phyloP scores from a whole-genome alignment of 2,329 filamentous ascomycete genomes.

The Trichophyton mentagrophytes region DNA sequence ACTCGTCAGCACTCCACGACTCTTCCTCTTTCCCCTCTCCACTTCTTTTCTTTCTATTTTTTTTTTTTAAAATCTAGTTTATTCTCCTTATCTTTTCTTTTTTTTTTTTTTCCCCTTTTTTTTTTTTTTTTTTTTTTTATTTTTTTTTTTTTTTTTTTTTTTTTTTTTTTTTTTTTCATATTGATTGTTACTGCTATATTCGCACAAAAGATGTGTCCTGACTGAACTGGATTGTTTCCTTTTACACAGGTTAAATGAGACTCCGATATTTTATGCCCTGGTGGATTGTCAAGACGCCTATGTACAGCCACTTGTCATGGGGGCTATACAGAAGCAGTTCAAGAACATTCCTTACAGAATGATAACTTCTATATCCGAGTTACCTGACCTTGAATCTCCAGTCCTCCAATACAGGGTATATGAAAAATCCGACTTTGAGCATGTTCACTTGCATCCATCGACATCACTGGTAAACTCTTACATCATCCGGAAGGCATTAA shows the following conservation, averaged over 20 bases:
- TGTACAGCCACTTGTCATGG: slow-evolving; percentile 71
- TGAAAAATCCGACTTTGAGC: slow-evolving; percentile 75
- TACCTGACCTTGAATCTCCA: slow-evolving; percentile 35
- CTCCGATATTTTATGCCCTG: slow-evolving; percentile 49
- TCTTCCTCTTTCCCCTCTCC: no score
- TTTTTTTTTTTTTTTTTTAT: no score
- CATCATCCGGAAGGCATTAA: slow-evolving; percentile 88
- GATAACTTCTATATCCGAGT: slow-evolving; percentile 39
- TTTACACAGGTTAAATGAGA: slow-evolving; percentile 9
- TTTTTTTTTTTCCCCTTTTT: no score
- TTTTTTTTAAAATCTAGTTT: no score
- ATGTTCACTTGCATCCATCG: slow-evolving; percentile 48
- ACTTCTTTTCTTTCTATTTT: no score
- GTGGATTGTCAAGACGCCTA: slow-evolving; percentile 80
- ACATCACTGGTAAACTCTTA: slow-evolving; percentile 73
- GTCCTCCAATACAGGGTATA: slow-evolving; percentile 75
- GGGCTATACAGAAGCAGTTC: slow-evolving; percentile 54
- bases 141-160: no score
- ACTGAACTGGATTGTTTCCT: background rate
- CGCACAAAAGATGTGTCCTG: background rate
- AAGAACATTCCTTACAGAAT: slow-evolving; percentile 43
- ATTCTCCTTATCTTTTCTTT: no score
- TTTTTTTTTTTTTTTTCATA: no score
- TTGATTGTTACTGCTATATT: background rate
- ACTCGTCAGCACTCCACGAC: no score